A percentile compares a stretch with the other conserved stretches of the same genome.
Evolutionary conservation across 345 rosid species (phyloP).

Genomic region (Bretschneidera sinensis): DNA sequence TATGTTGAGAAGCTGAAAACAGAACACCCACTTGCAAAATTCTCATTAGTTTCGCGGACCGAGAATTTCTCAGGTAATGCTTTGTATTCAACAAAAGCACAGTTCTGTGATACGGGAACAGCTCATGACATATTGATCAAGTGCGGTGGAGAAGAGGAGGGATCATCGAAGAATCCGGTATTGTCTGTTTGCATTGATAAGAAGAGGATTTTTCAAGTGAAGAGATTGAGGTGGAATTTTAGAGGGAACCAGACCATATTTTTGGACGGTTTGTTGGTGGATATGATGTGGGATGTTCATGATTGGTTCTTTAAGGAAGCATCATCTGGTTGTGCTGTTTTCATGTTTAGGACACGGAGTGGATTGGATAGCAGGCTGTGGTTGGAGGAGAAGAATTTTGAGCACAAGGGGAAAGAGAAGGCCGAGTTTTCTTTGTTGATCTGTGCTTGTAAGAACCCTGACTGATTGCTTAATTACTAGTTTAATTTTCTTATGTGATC

Average conservation of each 20-base stretch:
- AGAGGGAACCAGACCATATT: constrained; percentile 86
- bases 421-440: constrained; percentile 57
- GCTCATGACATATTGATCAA: constrained; percentile 66
- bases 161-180: constrained; percentile 29
- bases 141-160: constrained; percentile 40
- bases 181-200: constrained; percentile 58
- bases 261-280: constrained; percentile 78
- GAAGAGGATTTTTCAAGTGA: constrained; percentile 55
- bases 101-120: constrained; percentile 47
- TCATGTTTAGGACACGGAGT: constrained; percentile 77
- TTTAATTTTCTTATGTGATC: not conserved
- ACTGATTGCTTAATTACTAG: not conserved
- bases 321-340: constrained; percentile 50
- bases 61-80: constrained; percentile 47
- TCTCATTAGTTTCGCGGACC: constrained; percentile 42
- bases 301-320: constrained; percentile 63
- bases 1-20: constrained; percentile 10
- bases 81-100: constrained; percentile 52
- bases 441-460: constrained; percentile 56
- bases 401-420: constrained; percentile 22
- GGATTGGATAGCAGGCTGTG: constrained; percentile 62
- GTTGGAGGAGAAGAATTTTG: constrained; percentile 50
- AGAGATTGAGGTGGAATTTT: constrained; percentile 78
- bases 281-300: constrained; percentile 95
- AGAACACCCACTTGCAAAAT: constrained; percentile 11